Percentiles rank a stretch among this genome's conserved stretches.
phyloP scores from a whole-genome alignment of 371 early-diverging fungal species.

The Mycotypha africana region DNA sequence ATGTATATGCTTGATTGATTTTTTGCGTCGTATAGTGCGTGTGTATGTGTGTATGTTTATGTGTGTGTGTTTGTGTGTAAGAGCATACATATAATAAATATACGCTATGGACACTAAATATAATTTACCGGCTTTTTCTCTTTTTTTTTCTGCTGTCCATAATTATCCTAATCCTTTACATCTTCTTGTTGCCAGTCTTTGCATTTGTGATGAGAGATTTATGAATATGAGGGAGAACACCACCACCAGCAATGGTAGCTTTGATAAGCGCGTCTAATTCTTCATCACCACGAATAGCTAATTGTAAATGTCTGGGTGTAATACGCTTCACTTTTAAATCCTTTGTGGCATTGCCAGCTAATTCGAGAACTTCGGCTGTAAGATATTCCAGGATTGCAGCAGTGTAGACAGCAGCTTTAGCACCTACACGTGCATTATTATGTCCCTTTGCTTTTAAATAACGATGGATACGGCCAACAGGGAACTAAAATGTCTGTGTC shows the following conservation, averaged over 20 bases:
- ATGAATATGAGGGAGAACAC: slow-evolving; percentile 77
- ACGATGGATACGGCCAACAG: slow-evolving; percentile 88
- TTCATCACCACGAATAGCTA: slow-evolving; percentile 91
- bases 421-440: slow-evolving; percentile 80
- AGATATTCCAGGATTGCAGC: slow-evolving; percentile 90
- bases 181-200: slow-evolving; percentile 51
- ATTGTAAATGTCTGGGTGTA: slow-evolving; percentile 84
- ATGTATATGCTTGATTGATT: no score
- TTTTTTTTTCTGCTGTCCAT: no score
- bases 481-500: slow-evolving; percentile 48
- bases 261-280: slow-evolving; percentile 83
- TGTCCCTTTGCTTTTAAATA: slow-evolving; percentile 77
- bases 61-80: no score
- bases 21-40: no score
- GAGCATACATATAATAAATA: no score
- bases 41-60: no score
- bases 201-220: slow-evolving; percentile 63
- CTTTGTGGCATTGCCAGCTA: slow-evolving; percentile 89
- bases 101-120: no score
- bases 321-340: slow-evolving; percentile 89
- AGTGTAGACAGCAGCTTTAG: slow-evolving; percentile 88
- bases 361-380: slow-evolving; percentile 87
- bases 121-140: no score
- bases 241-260: slow-evolving; percentile 90
- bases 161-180: no score